Conservation (phyloP, 176 grass and related monocot genomes). For the Oryza australiensis region DNA sequence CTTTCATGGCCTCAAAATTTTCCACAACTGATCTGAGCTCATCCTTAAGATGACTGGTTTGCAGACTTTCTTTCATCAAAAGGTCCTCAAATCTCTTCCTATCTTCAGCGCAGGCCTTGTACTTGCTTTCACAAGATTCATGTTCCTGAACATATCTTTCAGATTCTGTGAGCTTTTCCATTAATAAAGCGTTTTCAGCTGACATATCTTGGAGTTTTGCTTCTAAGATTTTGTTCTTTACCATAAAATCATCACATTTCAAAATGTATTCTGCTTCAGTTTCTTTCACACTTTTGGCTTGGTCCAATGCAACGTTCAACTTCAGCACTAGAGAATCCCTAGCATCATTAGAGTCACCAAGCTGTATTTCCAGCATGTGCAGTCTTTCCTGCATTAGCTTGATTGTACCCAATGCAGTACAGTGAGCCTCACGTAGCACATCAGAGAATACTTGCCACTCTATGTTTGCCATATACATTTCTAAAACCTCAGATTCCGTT, state of each 20-base stretch:
- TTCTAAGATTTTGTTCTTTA: constrained; percentile 80
- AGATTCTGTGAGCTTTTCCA: constrained; percentile 48
- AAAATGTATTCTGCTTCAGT: constrained; percentile 62
- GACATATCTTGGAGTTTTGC: constrained; percentile 78
- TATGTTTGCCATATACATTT: constrained; percentile 54
- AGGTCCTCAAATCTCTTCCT: constrained; percentile 61
- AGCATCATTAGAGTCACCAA: constrained; percentile 56
- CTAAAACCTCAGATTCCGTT: constrained; percentile 68
- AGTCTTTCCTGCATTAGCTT: constrained; percentile 53
- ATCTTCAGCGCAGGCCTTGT: constrained; percentile 64
- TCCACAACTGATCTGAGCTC: constrained; percentile 48
- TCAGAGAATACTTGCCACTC: constrained; percentile 81
- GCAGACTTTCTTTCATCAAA: constrained; percentile 63
- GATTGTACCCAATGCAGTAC: constrained; percentile 58
- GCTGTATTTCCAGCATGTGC: constrained; percentile 61
- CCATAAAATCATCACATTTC: constrained; percentile 70
- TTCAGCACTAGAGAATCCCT: constrained; percentile 55
- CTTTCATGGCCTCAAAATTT: constrained; percentile 61
- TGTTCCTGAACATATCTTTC: constrained; percentile 55
- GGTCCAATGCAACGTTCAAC: constrained; percentile 56
- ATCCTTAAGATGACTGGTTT: constrained; percentile 54
- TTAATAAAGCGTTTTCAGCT: constrained; percentile 51
- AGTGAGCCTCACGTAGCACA: constrained; percentile 59
- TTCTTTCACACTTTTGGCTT: constrained; percentile 65
- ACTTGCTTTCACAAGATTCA: constrained; percentile 56